Conservation (phyloP, 163 green algal genomes). For the Prototheca wickerhamii region DNA sequence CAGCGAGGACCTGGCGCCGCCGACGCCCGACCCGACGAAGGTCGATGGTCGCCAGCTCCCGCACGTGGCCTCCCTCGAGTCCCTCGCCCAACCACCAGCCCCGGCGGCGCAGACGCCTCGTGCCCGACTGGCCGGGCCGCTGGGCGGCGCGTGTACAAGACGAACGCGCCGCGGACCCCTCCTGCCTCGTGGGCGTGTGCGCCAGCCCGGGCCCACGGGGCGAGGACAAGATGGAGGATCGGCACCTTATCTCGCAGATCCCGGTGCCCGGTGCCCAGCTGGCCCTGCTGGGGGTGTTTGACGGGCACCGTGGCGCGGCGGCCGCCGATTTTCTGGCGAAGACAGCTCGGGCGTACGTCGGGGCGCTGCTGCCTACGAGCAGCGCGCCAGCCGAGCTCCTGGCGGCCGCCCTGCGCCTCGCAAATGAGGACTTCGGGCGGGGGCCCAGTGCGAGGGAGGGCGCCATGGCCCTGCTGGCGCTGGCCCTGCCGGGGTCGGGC, state of each 20-base stretch:
- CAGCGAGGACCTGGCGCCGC: too few species aligned
- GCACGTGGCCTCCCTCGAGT: too few species aligned
- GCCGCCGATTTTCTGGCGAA: conserved; percentile 45
- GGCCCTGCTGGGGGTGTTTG: conserved; percentile 67
- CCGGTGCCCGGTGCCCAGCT: conserved; percentile 6
- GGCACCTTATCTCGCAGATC: conserved; percentile 37
- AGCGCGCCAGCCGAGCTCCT: conserved; percentile 12
- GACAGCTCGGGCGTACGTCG: conserved; percentile 13
- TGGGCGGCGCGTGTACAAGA: not conserved
- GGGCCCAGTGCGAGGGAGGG: conserved; percentile 47
- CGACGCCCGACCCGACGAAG: too few species aligned
- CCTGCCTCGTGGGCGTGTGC: conserved; percentile 28
- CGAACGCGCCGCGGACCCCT: not conserved
- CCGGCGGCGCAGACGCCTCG: too few species aligned
- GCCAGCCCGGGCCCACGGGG: conserved; percentile 41
- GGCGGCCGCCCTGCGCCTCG: conserved; percentile 7
- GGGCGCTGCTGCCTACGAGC: conserved; percentile 5
- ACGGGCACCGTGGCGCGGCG: conserved; percentile 69
- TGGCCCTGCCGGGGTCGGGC: conserved; percentile 37
- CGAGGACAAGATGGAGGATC: conserved; percentile 77
- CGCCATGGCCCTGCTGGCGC: conserved; percentile 58
- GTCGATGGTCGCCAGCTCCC: too few species aligned
- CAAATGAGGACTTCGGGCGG: conserved; percentile 19
- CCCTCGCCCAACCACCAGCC: too few species aligned
- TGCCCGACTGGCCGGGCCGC: not conserved